These are phyloP conservation scores for Alloascoidea hylecoeti DNA, from an alignment of 805 yeast genomes.

Conservation along the genomic window DNA sequence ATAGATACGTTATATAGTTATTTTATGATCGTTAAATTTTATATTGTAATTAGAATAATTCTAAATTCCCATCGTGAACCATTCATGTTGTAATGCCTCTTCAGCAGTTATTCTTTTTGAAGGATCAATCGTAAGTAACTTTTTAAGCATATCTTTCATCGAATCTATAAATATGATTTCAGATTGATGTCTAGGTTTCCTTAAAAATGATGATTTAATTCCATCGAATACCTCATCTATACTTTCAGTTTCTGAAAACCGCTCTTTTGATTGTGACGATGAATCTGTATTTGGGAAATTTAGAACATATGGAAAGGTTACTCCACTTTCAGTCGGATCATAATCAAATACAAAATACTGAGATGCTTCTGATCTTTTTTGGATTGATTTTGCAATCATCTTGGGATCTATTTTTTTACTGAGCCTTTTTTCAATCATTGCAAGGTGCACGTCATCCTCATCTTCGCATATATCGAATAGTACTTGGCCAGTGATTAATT, in stretches of 20 bases:
- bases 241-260: slow-evolving; percentile 17
- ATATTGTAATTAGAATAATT: no score
- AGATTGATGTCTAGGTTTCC: slow-evolving; percentile 36
- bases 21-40: no score
- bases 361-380: slow-evolving; percentile 7
- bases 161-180: slow-evolving; percentile 54
- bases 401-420: slow-evolving; percentile 18
- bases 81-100: slow-evolving; percentile 41
- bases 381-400: slow-evolving; percentile 1
- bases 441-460: slow-evolving; percentile 30
- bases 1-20: no score
- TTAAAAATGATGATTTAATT: slow-evolving; percentile 11
- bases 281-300: slow-evolving; percentile 16
- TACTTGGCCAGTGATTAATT: slow-evolving; percentile 27
- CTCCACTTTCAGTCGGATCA: no score
- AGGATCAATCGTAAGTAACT: slow-evolving; percentile 30
- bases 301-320: no score
- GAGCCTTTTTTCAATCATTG: slow-evolving; percentile 28
- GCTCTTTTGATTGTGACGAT: slow-evolving; percentile 14
- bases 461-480: slow-evolving; percentile 29
- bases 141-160: slow-evolving; percentile 55
- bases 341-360: no score
- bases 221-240: slow-evolving; percentile 6
- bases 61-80: slow-evolving; percentile 57
- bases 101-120: slow-evolving; percentile 25